phyloP scores from a whole-genome alignment of 2,329 filamentous ascomycete species.

The Grosmannia huntii region DNA sequence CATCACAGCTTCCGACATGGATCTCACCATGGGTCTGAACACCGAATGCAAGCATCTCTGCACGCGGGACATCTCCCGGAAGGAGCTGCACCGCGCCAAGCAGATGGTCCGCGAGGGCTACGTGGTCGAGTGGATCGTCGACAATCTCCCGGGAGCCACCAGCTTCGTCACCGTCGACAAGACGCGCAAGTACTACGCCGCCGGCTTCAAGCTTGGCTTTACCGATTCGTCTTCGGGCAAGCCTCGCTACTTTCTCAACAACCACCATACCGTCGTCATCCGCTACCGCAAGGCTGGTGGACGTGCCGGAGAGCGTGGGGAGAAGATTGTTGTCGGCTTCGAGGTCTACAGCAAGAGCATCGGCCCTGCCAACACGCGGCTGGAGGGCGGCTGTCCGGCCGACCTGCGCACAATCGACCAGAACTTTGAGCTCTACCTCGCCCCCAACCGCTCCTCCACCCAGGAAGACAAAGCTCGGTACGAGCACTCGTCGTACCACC shows the following conservation, averaged over 20 bases:
- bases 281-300: constrained; percentile 63
- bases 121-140: constrained; percentile 86
- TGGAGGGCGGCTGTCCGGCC: constrained; percentile 52
- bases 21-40: constrained; percentile 65
- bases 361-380: constrained; percentile 43
- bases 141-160: constrained; percentile 80
- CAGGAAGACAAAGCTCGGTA: constrained; percentile 32
- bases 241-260: constrained; percentile 65
- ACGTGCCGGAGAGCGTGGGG: constrained; percentile 53
- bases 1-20: constrained; percentile 74
- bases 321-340: constrained; percentile 75
- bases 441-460: constrained; percentile 45
- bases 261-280: constrained; percentile 77
- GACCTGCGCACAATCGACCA: constrained; percentile 50
- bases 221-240: constrained; percentile 49
- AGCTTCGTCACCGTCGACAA: constrained; percentile 82
- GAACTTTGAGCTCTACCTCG: constrained; percentile 56
- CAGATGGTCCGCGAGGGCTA: constrained; percentile 68
- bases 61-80: constrained; percentile 49
- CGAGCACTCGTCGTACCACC: constrained; percentile 45
- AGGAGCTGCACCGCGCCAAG: constrained; percentile 53
- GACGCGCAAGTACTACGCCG: constrained; percentile 74
- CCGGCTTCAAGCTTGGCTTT: constrained; percentile 80
- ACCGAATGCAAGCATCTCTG: constrained; percentile 62
- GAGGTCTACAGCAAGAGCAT: constrained; percentile 85